phyloP scores from a whole-genome alignment of 176 grass and related monocot genomes.

The Aegilops umbellulata region DNA sequence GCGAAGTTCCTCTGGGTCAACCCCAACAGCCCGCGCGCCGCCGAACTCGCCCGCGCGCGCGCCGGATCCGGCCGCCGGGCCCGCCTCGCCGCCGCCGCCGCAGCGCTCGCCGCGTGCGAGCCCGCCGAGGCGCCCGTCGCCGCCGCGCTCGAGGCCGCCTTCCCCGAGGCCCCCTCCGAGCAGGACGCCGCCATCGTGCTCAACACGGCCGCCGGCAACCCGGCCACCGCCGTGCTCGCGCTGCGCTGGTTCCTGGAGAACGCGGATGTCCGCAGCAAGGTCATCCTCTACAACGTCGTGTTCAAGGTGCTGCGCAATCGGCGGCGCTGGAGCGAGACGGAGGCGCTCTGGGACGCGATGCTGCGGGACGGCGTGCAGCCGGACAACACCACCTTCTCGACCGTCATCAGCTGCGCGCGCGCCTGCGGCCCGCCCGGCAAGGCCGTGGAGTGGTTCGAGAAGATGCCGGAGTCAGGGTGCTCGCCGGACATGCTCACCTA shows the following conservation, averaged over 20 bases:
- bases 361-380: slow-evolving; percentile 50
- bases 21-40: slow-evolving; percentile 76
- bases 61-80: slow-evolving; percentile 42
- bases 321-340: slow-evolving; percentile 57
- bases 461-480: slow-evolving; percentile 72
- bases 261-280: slow-evolving; percentile 53
- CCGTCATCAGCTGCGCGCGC: slow-evolving; percentile 72
- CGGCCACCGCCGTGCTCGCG: slow-evolving; percentile 51
- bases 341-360: slow-evolving; percentile 75
- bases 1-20: slow-evolving; percentile 79
- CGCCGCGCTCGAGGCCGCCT: slow-evolving; percentile 42
- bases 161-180: slow-evolving; percentile 48
- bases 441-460: slow-evolving; percentile 93
- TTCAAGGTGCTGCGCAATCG: slow-evolving; percentile 72
- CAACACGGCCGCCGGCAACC: slow-evolving; percentile 40
- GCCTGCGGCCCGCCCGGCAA: slow-evolving; percentile 55
- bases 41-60: slow-evolving; percentile 26
- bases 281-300: slow-evolving; percentile 84
- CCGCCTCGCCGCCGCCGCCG: slow-evolving; percentile 52
- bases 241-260: slow-evolving; percentile 73
- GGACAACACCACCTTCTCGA: slow-evolving; percentile 82
- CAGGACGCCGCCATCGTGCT: slow-evolving; percentile 86
- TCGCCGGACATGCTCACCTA: slow-evolving; percentile 64
- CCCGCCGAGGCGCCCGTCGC: slow-evolving; percentile 36
- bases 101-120: slow-evolving; percentile 48